Evolutionary conservation across 2,329 filamentous ascomycete species (phyloP).

Genomic region (Aspergillus sojae): DNA sequence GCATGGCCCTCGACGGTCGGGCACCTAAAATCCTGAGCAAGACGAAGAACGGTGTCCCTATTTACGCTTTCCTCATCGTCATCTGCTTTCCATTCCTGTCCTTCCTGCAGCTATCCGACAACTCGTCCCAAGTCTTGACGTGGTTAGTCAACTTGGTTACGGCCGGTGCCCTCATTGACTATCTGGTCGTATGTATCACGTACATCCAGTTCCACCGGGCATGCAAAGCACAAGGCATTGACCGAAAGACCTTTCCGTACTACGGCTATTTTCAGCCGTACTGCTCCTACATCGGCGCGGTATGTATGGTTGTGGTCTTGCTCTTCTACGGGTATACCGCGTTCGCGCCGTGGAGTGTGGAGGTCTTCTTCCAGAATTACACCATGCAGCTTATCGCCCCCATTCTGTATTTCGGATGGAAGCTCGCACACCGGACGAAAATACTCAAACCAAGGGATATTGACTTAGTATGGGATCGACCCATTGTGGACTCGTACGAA

Average conservation of each 20-base stretch:
- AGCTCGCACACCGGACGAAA: conserved; percentile 63
- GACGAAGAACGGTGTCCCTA: conserved; percentile 65
- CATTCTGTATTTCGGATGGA: conserved; percentile 67
- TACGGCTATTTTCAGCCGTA: conserved; percentile 69
- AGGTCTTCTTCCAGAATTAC: conserved; percentile 72
- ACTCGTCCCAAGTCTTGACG: conserved; percentile 31
- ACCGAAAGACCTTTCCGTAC: conserved; percentile 67
- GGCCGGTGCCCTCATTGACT: conserved; percentile 27
- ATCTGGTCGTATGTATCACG: conserved; percentile 63
- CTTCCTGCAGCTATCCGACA: conserved; percentile 68
- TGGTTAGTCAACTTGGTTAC: conserved; percentile 15
- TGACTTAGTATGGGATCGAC: conserved; percentile 48
- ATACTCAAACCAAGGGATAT: conserved; percentile 57
- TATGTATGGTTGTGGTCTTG: conserved; percentile 66
- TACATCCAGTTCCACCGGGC: conserved; percentile 73
- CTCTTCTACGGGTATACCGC: conserved; percentile 73
- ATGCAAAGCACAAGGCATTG: conserved; percentile 66
- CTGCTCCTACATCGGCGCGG: conserved; percentile 65
- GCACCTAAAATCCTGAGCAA: conserved; percentile 50
- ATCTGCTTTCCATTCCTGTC: conserved; percentile 68
- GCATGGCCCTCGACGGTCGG: conserved; percentile 65
- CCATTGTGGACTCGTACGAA: background rate
- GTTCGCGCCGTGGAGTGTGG: conserved; percentile 66
- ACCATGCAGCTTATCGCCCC: conserved; percentile 67
- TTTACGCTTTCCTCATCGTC: conserved; percentile 65